phyloP scores from a whole-genome alignment of 2,329 filamentous ascomycete genomes.

The Didymella glomerata region DNA sequence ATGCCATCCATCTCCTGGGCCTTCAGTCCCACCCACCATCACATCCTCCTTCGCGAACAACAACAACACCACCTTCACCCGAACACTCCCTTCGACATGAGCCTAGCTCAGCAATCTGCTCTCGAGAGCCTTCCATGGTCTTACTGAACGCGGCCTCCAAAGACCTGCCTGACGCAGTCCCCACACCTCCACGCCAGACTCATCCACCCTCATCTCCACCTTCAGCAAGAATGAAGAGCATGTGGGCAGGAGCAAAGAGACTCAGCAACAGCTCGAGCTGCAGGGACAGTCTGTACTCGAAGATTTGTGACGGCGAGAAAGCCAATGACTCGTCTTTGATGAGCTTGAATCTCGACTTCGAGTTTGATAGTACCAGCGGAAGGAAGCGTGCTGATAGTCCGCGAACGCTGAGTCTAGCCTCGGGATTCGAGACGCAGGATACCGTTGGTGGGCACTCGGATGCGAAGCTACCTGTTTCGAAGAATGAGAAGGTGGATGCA shows the following conservation, averaged over 20 bases:
- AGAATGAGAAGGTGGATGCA: constrained; percentile 6
- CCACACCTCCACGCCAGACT: constrained; percentile 31
- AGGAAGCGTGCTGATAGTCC: constrained; percentile 19
- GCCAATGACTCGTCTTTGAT: constrained; percentile 18
- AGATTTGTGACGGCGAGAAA: constrained; percentile 22
- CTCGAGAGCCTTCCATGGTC: constrained; percentile 30
- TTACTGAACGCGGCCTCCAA: constrained; percentile 37
- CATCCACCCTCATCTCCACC: constrained; percentile 32
- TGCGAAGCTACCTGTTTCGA: background rate
- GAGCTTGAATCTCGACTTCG: constrained; percentile 33
- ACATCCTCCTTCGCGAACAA: constrained; percentile 25
- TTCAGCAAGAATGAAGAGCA: constrained; percentile 35
- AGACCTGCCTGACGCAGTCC: constrained; percentile 32
- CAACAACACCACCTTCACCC: constrained; percentile 25
- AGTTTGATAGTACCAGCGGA: constrained; percentile 9
- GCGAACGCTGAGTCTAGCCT: constrained; percentile 18
- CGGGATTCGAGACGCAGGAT: constrained; percentile 33
- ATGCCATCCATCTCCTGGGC: constrained; percentile 37
- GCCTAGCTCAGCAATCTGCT: constrained; percentile 21
- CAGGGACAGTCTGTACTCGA: constrained; percentile 25
- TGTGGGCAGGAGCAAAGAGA: constrained; percentile 32
- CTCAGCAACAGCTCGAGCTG: constrained; percentile 25
- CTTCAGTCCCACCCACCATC: constrained; percentile 28
- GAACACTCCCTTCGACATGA: constrained; percentile 22
- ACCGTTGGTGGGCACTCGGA: constrained; percentile 25